Conservation (phyloP, 768 basidiomycete species). For the Suillus bovinus region DNA sequence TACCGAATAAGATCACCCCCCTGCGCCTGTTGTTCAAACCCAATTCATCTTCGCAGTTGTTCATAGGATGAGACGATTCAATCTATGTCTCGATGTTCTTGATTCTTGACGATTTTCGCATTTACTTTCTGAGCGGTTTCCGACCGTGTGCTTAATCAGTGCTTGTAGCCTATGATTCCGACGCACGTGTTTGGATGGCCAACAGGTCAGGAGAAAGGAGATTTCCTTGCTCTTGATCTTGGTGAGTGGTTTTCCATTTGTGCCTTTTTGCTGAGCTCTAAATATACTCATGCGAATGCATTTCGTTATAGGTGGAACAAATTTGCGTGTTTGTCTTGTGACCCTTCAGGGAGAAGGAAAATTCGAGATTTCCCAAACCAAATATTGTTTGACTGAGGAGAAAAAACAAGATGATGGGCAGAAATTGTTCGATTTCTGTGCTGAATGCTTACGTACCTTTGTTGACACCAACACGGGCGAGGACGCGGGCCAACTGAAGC, state of each 20-base stretch:
- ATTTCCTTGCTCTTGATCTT: slow-evolving; percentile 88
- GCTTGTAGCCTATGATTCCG: slow-evolving; percentile 86
- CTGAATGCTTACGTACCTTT: slow-evolving; percentile 88
- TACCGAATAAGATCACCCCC: slow-evolving; percentile 5
- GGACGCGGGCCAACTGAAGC: slow-evolving; percentile 47
- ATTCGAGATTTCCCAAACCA: slow-evolving; percentile 97
- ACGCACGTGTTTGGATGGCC: slow-evolving; percentile 98
- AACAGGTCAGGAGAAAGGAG: slow-evolving; percentile 82
- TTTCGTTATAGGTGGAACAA: slow-evolving; percentile 75
- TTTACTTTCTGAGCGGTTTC: background rate
- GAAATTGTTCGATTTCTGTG: slow-evolving; percentile 96
- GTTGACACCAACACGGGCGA: slow-evolving; percentile 68
- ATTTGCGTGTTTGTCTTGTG: slow-evolving; percentile 97
- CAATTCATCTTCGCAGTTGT: background rate
- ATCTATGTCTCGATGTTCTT: background rate
- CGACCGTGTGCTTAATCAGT: slow-evolving; percentile 14
- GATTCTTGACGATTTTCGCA: background rate
- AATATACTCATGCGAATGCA: slow-evolving; percentile 6
- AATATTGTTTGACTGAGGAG: slow-evolving; percentile 95
- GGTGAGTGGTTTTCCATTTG: slow-evolving; percentile 46
- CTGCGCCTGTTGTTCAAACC: slow-evolving; percentile 10
- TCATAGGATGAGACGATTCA: background rate
- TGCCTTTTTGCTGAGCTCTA: slow-evolving; percentile 3
- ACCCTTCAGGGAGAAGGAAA: slow-evolving; percentile 90
- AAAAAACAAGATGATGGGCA: slow-evolving; percentile 98